Evolutionary conservation across 257 asterid genomes (phyloP).

Genomic region (Striga asiatica): DNA sequence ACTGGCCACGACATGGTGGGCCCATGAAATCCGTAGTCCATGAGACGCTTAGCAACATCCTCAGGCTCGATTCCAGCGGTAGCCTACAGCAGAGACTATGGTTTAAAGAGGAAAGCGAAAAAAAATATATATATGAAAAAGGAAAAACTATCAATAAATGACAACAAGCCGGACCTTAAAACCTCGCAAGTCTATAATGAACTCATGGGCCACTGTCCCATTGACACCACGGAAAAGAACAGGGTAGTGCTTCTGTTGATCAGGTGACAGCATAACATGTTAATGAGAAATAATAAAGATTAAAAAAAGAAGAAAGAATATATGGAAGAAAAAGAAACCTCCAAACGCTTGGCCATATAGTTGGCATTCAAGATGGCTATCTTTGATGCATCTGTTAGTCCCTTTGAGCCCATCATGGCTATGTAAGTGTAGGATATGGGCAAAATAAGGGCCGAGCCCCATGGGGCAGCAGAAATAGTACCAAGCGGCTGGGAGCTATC

Average conservation of each 20-base stretch:
- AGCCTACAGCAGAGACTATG: conserved; percentile 29
- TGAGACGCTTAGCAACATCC: conserved; percentile 97
- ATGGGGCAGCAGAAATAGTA: conserved; percentile 93
- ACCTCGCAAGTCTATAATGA: conserved; percentile 83
- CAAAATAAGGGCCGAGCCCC: conserved; percentile 98
- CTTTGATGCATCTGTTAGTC: conserved; percentile 89
- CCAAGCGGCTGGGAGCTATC: conserved; percentile 79
- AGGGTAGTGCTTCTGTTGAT: conserved; percentile 63
- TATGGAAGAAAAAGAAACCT: conserved; percentile 40
- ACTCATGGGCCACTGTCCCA: conserved; percentile 92
- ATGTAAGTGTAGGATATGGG: conserved; percentile 96
- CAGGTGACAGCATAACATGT: neutral
- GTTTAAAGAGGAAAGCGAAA: neutral
- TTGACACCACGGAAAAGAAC: conserved; percentile 95
- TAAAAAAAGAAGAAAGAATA: neutral
- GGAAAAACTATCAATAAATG: neutral
- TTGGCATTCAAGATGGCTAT: conserved; percentile 87
- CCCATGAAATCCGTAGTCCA: conserved; percentile 95
- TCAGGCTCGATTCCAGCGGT: conserved; percentile 98
- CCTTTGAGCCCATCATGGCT: conserved; percentile 96
- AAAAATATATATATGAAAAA: neutral
- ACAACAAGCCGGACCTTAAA: conserved; percentile 52
- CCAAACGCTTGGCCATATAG: conserved; percentile 95
- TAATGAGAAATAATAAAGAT: neutral
- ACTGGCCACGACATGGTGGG: conserved; percentile 99